Conservation (phyloP, 352 stramenopile genomes). For the Peronospora belbahrii region DNA sequence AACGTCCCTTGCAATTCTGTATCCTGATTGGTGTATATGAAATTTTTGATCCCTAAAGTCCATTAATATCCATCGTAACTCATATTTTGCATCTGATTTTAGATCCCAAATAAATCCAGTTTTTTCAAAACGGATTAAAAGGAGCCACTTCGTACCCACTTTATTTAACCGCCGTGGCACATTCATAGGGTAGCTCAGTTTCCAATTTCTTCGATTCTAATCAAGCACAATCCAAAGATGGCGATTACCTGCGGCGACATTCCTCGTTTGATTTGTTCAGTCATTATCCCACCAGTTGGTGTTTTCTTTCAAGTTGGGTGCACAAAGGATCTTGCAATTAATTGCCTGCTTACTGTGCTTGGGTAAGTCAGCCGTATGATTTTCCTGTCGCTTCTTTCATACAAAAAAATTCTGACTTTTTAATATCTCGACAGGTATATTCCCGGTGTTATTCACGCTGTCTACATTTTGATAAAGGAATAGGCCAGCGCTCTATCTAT, state of each 20-base stretch:
- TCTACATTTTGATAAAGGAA: conserved; percentile 21
- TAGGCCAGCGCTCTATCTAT: neutral
- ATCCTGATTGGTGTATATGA: neutral
- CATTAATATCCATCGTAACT: no score
- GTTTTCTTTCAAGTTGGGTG: conserved; percentile 51
- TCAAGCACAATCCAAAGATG: conserved; percentile 3
- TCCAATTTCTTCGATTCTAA: conserved; percentile 18
- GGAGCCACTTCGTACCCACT: no score
- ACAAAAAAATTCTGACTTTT: conserved; percentile 4
- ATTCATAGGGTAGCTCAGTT: no score
- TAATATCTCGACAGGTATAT: conserved; percentile 34
- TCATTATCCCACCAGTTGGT: conserved; percentile 44
- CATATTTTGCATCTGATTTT: no score
- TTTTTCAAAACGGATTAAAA: neutral
- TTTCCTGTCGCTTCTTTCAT: neutral
- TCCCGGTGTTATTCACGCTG: conserved; percentile 45
- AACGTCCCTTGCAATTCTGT: neutral
- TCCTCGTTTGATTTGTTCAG: conserved; percentile 34
- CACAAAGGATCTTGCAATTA: conserved; percentile 57
- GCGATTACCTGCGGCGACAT: conserved; percentile 13
- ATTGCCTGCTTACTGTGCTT: conserved; percentile 53
- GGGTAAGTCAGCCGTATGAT: conserved; percentile 38
- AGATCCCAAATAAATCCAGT: neutral
- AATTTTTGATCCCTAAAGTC: no score
- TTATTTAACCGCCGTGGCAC: no score